Conservation (phyloP, 2,329 filamentous ascomycete species). For the Thermomyces lanuginosus region DNA sequence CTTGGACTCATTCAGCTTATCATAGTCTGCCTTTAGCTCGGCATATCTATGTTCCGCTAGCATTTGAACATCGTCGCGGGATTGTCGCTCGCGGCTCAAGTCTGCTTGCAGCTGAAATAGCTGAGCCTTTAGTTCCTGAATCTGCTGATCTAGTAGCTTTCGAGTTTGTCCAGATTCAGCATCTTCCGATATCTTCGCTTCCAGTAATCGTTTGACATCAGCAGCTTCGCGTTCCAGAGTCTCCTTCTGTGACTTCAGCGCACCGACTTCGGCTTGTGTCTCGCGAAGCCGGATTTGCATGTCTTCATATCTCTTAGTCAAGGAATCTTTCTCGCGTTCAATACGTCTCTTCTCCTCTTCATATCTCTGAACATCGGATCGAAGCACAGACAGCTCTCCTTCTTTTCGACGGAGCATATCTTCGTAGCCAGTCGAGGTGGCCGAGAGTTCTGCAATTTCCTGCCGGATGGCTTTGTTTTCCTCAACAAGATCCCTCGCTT, state of each 20-base stretch:
- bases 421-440: constrained; percentile 88
- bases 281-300: constrained; percentile 62
- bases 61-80: constrained; percentile 80
- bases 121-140: constrained; percentile 71
- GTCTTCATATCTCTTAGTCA: constrained; percentile 63
- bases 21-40: constrained; percentile 67
- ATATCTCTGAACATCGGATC: constrained; percentile 66
- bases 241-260: constrained; percentile 65
- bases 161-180: constrained; percentile 67
- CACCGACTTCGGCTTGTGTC: constrained; percentile 73
- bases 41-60: constrained; percentile 78
- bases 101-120: constrained; percentile 75
- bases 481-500: constrained; percentile 57
- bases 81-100: constrained; percentile 79
- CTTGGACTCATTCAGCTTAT: constrained; percentile 79
- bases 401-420: constrained; percentile 87
- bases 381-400: constrained; percentile 73
- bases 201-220: constrained; percentile 71
- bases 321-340: constrained; percentile 57
- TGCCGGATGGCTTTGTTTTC: constrained; percentile 73
- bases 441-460: constrained; percentile 71
- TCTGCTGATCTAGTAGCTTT: constrained; percentile 70
- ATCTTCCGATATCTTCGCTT: constrained; percentile 80
- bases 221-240: constrained; percentile 78
- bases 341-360: constrained; percentile 65